Evolutionary conservation across 441 rosid species (phyloP).

Genomic region (Populus tomentosa): DNA sequence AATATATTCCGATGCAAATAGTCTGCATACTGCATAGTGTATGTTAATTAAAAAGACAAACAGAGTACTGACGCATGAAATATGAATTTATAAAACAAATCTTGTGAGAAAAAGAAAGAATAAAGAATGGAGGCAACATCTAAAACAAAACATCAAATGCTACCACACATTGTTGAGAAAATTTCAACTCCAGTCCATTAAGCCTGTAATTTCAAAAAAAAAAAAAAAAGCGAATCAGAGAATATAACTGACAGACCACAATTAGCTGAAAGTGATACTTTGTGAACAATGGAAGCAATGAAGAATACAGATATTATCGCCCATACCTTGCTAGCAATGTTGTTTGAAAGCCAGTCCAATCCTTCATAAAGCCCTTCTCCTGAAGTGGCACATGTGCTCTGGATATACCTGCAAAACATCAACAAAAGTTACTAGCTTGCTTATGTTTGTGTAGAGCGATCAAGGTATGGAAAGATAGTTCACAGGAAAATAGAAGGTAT

Average conservation of each 20-base stretch:
- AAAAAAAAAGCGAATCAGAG: not conserved
- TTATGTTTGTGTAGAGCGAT: not conserved
- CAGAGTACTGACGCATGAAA: not conserved
- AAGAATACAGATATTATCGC: not conserved
- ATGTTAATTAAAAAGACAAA: not conserved
- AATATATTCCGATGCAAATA: not conserved
- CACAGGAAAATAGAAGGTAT: not conserved
- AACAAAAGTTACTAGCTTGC: not conserved
- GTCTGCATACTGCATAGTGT: not conserved
- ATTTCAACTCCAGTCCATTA: not conserved
- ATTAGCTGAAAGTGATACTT: not conserved
- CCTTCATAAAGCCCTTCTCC: slow-evolving; percentile 33
- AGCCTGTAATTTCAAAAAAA: not conserved
- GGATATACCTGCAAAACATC: slow-evolving; percentile 24
- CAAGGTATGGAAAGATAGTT: not conserved
- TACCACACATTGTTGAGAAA: not conserved
- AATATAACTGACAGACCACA: not conserved
- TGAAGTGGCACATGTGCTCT: slow-evolving; percentile 30
- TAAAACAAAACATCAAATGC: not conserved
- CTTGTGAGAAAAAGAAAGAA: not conserved
- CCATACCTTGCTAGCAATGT: not conserved
- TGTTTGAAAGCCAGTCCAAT: slow-evolving; percentile 14
- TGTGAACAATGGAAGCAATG: not conserved
- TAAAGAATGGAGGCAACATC: not conserved
- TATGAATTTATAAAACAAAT: not conserved